Evolutionary conservation across 2,329 filamentous ascomycete species (phyloP).

Genomic region (Fusarium coffeatum): DNA sequence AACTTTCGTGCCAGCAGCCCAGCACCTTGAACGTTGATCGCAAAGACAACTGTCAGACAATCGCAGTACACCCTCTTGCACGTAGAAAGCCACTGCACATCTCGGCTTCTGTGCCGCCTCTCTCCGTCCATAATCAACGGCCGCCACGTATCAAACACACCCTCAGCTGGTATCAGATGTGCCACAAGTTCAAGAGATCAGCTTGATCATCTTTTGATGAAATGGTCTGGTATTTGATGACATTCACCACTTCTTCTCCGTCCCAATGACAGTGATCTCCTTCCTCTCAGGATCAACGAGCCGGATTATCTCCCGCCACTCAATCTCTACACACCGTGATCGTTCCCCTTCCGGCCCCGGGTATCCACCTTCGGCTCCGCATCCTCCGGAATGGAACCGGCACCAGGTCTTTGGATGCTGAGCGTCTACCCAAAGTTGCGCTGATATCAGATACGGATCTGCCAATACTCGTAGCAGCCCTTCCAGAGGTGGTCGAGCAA

Average conservation of each 20-base stretch:
- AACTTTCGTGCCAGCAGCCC: background rate
- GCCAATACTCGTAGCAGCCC: conserved; percentile 56
- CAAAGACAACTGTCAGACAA: conserved; percentile 4
- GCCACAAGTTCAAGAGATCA: conserved; percentile 10
- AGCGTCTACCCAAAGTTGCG: conserved; percentile 53
- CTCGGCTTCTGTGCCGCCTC: conserved; percentile 33
- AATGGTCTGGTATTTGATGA: background rate
- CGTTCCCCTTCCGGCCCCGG: conserved; percentile 10
- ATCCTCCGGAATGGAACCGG: conserved; percentile 52
- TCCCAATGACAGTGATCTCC: conserved; percentile 40
- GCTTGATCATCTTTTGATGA: background rate
- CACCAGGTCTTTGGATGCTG: conserved; percentile 56
- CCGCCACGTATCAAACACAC: conserved; percentile 34
- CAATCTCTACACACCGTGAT: conserved; percentile 40
- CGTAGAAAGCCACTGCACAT: conserved; percentile 18
- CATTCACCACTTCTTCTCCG: conserved; percentile 30
- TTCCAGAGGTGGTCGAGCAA: conserved; percentile 48
- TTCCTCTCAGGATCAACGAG: conserved; percentile 48
- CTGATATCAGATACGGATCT: conserved; percentile 59
- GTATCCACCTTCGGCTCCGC: conserved; percentile 22
- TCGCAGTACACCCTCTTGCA: conserved; percentile 31
- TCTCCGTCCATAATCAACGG: conserved; percentile 21
- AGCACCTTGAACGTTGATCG: background rate
- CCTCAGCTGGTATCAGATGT: conserved; percentile 11
- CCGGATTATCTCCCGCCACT: conserved; percentile 50